phyloP scores from a whole-genome alignment of 148 eudicot species.

The Selenicereus undatus region DNA sequence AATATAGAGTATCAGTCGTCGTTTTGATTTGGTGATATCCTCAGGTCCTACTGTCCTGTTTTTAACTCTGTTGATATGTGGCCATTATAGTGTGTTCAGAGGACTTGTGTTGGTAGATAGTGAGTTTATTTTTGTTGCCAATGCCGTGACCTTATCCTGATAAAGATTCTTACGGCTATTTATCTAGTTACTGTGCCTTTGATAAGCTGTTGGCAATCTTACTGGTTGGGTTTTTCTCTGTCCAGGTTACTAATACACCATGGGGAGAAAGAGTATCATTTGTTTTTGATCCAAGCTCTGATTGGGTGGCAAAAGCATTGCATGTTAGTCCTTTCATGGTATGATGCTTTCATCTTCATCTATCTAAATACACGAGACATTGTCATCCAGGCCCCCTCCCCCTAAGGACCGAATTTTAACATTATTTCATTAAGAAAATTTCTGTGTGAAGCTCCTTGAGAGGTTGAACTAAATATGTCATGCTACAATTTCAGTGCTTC shows the following conservation, averaged over 20 bases:
- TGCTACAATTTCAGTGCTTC: not conserved
- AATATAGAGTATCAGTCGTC: not conserved
- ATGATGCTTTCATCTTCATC: slow-evolving; percentile 17
- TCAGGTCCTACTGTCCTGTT: not conserved
- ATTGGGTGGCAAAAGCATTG: slow-evolving; percentile 71
- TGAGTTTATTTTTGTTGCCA: not conserved
- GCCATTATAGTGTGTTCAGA: not conserved
- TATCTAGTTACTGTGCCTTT: not conserved
- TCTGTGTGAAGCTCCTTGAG: not conserved
- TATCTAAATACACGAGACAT: not conserved
- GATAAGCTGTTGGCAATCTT: not conserved
- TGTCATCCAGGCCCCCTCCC: not conserved
- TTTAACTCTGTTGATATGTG: not conserved
- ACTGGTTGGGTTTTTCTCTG: slow-evolving; percentile 10
- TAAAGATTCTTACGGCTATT: not conserved
- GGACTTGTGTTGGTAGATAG: not conserved
- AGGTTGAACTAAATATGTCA: not conserved
- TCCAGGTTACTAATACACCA: slow-evolving; percentile 94
- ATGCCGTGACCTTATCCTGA: not conserved
- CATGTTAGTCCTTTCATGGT: slow-evolving; percentile 99
- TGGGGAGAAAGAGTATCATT: slow-evolving; percentile 93
- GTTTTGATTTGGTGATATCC: not conserved
- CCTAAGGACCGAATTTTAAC: not conserved
- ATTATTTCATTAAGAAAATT: too few species aligned
- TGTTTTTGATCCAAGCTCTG: slow-evolving; percentile 64